Conservation (phyloP, 169 alveolate species). For the Cryptosporidium viatorum region DNA sequence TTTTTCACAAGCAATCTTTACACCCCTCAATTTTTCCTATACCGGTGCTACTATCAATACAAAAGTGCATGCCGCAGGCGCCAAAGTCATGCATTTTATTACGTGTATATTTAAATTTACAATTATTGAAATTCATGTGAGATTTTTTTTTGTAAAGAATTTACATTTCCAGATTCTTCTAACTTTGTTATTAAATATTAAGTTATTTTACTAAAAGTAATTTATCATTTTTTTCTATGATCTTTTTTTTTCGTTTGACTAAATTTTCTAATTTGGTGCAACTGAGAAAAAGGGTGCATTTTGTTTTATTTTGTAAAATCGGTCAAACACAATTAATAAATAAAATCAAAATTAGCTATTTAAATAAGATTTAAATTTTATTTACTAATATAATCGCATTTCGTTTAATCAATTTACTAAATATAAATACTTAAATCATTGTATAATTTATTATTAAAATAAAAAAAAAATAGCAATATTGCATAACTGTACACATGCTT, state of each 20-base stretch:
- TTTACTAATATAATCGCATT: not conserved
- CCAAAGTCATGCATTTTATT: constrained; percentile 55
- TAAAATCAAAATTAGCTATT: not conserved
- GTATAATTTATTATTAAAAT: not conserved
- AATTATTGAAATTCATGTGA: not conserved
- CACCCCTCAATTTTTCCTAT: not conserved
- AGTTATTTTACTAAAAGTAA: not conserved
- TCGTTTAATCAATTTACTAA: not conserved
- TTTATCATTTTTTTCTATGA: not conserved
- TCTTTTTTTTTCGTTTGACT: not conserved
- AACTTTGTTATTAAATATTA: not conserved
- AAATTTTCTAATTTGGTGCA: not conserved
- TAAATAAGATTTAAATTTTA: not conserved
- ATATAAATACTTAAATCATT: not conserved
- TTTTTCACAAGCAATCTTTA: not conserved
- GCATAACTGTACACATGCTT: not conserved
- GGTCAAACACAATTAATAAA: no score
- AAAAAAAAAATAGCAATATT: no score
- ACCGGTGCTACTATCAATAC: constrained; percentile 11
- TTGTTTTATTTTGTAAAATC: not conserved
- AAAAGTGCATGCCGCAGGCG: constrained; percentile 60
- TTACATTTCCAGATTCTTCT: not conserved
- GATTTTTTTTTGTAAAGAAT: not conserved
- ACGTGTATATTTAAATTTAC: not conserved
- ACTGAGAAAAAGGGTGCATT: not conserved